These are phyloP conservation scores for Lachnellula subtilissima DNA, from an alignment of 2,329 filamentous ascomycete species.

Conservation along the genomic window DNA sequence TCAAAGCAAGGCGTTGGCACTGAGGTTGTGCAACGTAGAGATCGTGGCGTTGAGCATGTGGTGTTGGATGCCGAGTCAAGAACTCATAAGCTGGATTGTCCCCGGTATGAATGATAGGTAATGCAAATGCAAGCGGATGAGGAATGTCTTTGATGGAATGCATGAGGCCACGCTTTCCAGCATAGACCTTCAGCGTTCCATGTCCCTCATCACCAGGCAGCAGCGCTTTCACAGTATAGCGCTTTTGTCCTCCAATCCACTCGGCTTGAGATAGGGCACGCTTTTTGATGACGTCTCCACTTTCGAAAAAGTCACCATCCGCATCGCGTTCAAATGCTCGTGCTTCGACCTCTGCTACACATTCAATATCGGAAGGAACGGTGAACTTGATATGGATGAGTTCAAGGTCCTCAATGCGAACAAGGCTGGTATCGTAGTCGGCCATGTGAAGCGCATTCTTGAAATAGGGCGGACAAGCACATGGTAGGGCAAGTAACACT, in stretches of 20 bases:
- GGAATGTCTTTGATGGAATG: constrained; percentile 96
- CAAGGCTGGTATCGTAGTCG: constrained; percentile 85
- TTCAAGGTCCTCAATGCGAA: constrained; percentile 85
- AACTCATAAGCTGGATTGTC: constrained; percentile 95
- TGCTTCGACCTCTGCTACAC: constrained; percentile 87
- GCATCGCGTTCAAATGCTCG: constrained; percentile 72
- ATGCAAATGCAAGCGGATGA: constrained; percentile 79
- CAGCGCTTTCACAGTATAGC: constrained; percentile 88
- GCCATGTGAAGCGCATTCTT: constrained; percentile 72
- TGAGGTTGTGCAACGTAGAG: constrained; percentile 96
- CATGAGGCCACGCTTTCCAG: constrained; percentile 91
- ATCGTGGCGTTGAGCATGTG: constrained; percentile 94
- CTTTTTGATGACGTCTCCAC: constrained; percentile 79
- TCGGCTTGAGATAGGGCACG: constrained; percentile 85
- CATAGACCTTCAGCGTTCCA: constrained; percentile 84
- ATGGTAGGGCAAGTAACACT: constrained; percentile 78
- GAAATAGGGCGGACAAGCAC: constrained; percentile 84
- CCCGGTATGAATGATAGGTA: constrained; percentile 87
- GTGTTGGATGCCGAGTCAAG: constrained; percentile 86
- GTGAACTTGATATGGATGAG: constrained; percentile 86
- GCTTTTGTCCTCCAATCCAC: constrained; percentile 82
- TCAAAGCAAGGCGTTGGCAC: constrained; percentile 78
- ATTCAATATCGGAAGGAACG: constrained; percentile 84
- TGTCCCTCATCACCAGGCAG: constrained; percentile 88
- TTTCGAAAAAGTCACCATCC: constrained; percentile 92